Evolutionary conservation across 106 monocot genomes (phyloP).

Genomic region (Dioscorea alata): DNA sequence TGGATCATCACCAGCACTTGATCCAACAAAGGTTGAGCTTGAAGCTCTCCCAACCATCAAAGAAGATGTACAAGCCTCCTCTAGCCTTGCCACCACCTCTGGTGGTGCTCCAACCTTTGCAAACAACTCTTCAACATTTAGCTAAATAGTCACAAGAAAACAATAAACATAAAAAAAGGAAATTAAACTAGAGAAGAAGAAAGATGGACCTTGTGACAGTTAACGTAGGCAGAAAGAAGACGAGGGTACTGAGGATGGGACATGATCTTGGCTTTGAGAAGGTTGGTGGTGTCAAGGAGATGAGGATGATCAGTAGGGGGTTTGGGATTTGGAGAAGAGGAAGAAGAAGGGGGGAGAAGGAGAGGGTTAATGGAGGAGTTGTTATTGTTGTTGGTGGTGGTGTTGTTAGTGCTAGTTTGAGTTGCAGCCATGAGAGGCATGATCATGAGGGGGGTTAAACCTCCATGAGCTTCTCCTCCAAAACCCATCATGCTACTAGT

Average conservation of each 20-base stretch:
- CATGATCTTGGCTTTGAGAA: constrained; percentile 72
- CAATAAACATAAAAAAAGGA: too few species aligned
- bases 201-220: constrained; percentile 56
- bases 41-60: constrained; percentile 7
- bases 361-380: constrained; percentile 1
- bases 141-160: too few species aligned
- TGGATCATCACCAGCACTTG: constrained; percentile 40
- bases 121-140: neutral
- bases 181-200: too few species aligned
- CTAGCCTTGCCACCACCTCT: constrained; percentile 64
- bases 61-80: constrained; percentile 48
- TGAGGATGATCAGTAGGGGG: neutral
- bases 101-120: constrained; percentile 58
- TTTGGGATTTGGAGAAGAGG: neutral
- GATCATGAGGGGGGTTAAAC: constrained; percentile 42
- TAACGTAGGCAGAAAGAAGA: constrained; percentile 63
- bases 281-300: constrained; percentile 3
- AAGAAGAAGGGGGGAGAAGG: constrained; percentile 9
- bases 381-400: neutral
- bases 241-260: constrained; percentile 66
- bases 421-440: constrained; percentile 39
- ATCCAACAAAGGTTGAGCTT: neutral
- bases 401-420: constrained; percentile 2
- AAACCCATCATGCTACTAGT: constrained; percentile 15
- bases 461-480: constrained; percentile 23